A percentile compares a stretch with the other conserved stretches of the same genome.
These are phyloP conservation scores for Protomyces arabidopsidicola DNA, from an alignment of 1,139 yeast species.

Conservation along the genomic window DNA sequence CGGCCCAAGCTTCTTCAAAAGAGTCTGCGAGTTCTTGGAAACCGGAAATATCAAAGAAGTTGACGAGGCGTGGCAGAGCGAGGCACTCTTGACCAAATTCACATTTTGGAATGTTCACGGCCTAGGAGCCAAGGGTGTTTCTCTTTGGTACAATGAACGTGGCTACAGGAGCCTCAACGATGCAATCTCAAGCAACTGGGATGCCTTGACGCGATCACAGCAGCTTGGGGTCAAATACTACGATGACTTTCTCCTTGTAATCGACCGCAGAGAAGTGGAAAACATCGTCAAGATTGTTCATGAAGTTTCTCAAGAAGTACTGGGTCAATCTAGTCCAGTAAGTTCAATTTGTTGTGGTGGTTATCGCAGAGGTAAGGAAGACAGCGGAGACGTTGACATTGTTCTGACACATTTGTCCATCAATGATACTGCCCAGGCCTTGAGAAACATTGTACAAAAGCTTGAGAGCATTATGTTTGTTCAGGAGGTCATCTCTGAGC, in stretches of 20 bases:
- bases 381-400: slow-evolving; percentile 32
- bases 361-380: slow-evolving; percentile 31
- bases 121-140: slow-evolving; percentile 28
- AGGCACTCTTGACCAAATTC: slow-evolving; percentile 19
- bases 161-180: slow-evolving; percentile 24
- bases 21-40: slow-evolving; percentile 29
- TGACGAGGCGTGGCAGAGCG: slow-evolving; percentile 11
- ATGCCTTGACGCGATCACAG: slow-evolving; percentile 25
- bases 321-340: slow-evolving; percentile 9
- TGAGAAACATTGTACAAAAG: not conserved
- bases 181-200: slow-evolving; percentile 28
- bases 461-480: not conserved
- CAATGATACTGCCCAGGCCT: not conserved
- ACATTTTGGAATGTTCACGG: slow-evolving; percentile 32
- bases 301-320: slow-evolving; percentile 6
- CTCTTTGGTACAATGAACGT: slow-evolving; percentile 29
- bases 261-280: slow-evolving; percentile 30
- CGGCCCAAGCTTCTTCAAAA: slow-evolving; percentile 30
- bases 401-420: slow-evolving; percentile 19
- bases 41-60: slow-evolving; percentile 28
- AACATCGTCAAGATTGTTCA: slow-evolving; percentile 26
- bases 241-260: slow-evolving; percentile 30
- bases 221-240: slow-evolving; percentile 32
- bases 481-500: slow-evolving; percentile 3
- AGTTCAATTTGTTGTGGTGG: slow-evolving; percentile 31